Evolutionary conservation across 495 filamentous ascomycete species (phyloP), one percentile per base, ranked within the genome.

Genomic region (Hyaloscypha finlandica): DNA sequence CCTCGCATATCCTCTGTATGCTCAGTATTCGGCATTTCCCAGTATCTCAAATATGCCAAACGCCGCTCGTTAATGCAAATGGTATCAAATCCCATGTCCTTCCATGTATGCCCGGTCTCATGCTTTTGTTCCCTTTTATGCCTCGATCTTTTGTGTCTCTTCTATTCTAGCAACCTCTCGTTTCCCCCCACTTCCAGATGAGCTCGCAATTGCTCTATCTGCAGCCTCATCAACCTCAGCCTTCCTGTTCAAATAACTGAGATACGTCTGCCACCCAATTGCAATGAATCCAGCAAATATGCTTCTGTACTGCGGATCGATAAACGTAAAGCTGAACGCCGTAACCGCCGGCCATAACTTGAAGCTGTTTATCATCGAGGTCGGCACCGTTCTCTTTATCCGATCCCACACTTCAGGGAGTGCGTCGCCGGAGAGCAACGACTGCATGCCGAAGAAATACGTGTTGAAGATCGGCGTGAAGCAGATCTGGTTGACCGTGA

Each of bases 281-380:
- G 92, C 93, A 71, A 93, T 84, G 16, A 86, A 76, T 16, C 88
- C 93, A 0, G 90, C 86, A 75, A 97, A 93, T 9, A 97, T 80
- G 61, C 86, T 89, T 59, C 94, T 82, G 73, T 90, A 94, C 75
- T 93, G 86, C 29, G 92, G 77, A 32, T 87, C 86, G 20, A 97
- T 80, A 73, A 92, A 94, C 59, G 91, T 89, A 72, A 97, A 96
- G 75, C 83, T 94, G 76, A 97, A 88, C 1, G 92, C 92, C 4
- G 89, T 95, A 31, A 97, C 92, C 2, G 87, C 88, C 0, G 94
- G 94, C 94, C 94, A 97, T 16, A 97, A 78, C 81, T 97, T 96
- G 71, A 87, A 88, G 59, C 88, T 89, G 73, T 97, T 97, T 71
- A 86, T 72, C 64, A 89, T 87, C 73, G 89, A 92, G 39, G 83